Base-by-base conservation (phyloP, 345 rosid genomes). In the Lepidium aucheri region DNA sequence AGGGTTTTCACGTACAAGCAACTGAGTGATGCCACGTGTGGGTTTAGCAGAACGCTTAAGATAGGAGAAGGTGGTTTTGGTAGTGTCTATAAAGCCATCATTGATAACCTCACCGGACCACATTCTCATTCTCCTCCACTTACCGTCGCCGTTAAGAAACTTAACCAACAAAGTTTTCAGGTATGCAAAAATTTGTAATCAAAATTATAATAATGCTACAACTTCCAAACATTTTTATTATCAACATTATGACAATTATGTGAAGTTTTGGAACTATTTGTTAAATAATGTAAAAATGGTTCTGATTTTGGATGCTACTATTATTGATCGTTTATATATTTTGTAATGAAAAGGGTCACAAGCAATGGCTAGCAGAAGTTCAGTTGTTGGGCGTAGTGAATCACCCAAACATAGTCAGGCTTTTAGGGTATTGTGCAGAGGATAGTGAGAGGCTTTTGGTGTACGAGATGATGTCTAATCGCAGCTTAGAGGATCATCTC, bases 21-120 rank as follows among this genome's bases (percentile, higher is more conserved):
- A 81, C 85, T 93, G 10, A 80, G 66, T 58, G 82, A 86, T 20
- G 90, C 97, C 39, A 88, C 97, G 0, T 53, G 75, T 76, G 86
- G 85, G 4, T 90, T 94, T 78, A 82, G 38, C 69, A 82, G 86
- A 73, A 15, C 70, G 75, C 47, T 86, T 9, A 86, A 86, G 87
- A 74, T 94, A 12, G 99, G 99, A 17, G 89, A 94, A 80, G 99
- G 99, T 51, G 99, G 97, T 12, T 94, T 94, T 85, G 99, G 99
- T 69, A 80, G 86, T 65, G 97, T 94, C n/a, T 94, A 88, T 53
- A 85, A 83, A 63, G 97, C 97, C 47, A 78, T 83, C 3, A 54
- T 94, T 61, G 26, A 9, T 40, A 81, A 88, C 41, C 56, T 20
- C 4, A 36, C 44, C 49, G 80, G 75, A 9, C 67, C 30, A 42